Evolutionary conservation across 2,329 filamentous ascomycete species (phyloP), one percentile per base, ranked within the genome.

Genomic region (Sphaerostilbella broomeana): DNA sequence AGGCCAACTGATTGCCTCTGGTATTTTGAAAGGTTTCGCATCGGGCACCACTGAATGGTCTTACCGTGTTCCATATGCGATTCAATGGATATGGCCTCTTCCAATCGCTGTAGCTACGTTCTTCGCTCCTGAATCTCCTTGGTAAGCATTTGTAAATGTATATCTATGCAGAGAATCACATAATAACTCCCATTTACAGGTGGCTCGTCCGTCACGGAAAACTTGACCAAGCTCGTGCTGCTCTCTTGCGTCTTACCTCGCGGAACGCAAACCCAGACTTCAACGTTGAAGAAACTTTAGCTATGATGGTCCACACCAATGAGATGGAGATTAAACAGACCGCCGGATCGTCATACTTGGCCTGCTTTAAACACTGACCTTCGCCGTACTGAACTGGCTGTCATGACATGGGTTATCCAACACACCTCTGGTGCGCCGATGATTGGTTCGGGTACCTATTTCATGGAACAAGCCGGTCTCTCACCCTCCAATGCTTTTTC

Each of bases 251-350:
- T n/a, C n/a, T n/a, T n/a, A n/a, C n/a, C n/a, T n/a, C 51, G 4
- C 32, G 43, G 17, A 21, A 34, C n/a, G 65, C 77, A 1, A 66
- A 84, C n/a, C 65, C 76, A 26, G 73, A 77, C 2, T 63, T 84
- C 18, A 57, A 57, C 19, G 46, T 53, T 2, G 31, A 43, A 18
- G 81, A 87, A 59, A 86, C 82, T 0, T 41, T 64, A 18, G 56
- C 58, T 30, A 54, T 61, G 50, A 63, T 66, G 50, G 49, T 60
- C 15, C 56, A 63, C 35, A 66, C 62, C 5, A 55, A 63, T 41
- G 56, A 64, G 44, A 48, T 65, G 16, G 43, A 45, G 19, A 35
- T 26, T 28, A 12, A 9, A 2, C 26, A 42, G 1, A 40, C 38
- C 16, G 30, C 44, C 15, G 47, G 55, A 46, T 47, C 43, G 5